These are phyloP conservation scores for Alternaria sp. DNA, from an alignment of 2,329 filamentous ascomycete genomes.

Conservation along the genomic window DNA sequence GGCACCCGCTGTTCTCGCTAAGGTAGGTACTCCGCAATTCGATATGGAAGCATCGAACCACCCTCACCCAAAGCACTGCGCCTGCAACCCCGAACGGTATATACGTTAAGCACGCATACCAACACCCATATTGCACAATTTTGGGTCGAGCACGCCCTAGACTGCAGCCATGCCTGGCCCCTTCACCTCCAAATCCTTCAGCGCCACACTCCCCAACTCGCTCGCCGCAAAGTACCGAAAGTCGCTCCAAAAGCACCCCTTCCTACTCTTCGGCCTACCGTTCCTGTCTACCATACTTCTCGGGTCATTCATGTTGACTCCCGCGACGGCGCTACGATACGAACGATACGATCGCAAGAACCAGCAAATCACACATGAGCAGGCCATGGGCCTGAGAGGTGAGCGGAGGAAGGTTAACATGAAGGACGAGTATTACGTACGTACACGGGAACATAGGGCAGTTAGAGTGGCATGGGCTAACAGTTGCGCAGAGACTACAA, in stretches of 20 bases:
- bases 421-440: constrained; percentile 85
- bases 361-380: constrained; percentile 80
- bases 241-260: constrained; percentile 78
- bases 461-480: too few relatives aligned
- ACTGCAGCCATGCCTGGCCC: constrained; percentile 59
- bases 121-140: not conserved
- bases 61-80: not conserved
- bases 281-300: constrained; percentile 90
- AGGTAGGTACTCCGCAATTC: constrained; percentile 10
- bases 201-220: constrained; percentile 62
- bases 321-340: constrained; percentile 90
- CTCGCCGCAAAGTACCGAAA: constrained; percentile 79
- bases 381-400: constrained; percentile 82
- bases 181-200: constrained; percentile 66
- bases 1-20: too few relatives aligned
- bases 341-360: constrained; percentile 92
- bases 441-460: too few relatives aligned
- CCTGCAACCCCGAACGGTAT: not conserved
- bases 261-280: constrained; percentile 90
- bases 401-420: constrained; percentile 74
- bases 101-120: not conserved
- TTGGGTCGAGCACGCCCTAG: not conserved
- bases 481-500: constrained; percentile 67
- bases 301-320: constrained; percentile 92
- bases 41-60: constrained; percentile 9